Conservation (phyloP, 805 yeast genomes). For the Nakazawaea holstii region DNA sequence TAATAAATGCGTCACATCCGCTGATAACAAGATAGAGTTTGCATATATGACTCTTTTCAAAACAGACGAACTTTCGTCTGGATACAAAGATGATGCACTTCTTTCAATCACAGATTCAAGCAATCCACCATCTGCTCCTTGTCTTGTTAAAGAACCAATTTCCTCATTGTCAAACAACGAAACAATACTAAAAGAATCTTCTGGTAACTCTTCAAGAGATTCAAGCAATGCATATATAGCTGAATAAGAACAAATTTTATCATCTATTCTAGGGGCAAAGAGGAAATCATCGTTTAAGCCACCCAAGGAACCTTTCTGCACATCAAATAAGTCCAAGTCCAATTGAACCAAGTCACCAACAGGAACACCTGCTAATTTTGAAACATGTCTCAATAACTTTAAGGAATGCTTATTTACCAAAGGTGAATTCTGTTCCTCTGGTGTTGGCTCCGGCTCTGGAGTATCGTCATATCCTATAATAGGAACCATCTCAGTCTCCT, state of each 20-base stretch:
- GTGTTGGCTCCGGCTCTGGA: slow-evolving; percentile 42
- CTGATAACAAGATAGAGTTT: slow-evolving; percentile 72
- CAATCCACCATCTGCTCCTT: slow-evolving; percentile 77
- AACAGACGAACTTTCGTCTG: background rate
- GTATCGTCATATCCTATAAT: slow-evolving; percentile 53
- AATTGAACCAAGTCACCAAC: slow-evolving; percentile 61
- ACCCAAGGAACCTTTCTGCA: slow-evolving; percentile 73
- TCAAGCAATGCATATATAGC: slow-evolving; percentile 58
- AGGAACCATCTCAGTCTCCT: slow-evolving; percentile 75
- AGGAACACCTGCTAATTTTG: slow-evolving; percentile 50
- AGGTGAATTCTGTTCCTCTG: slow-evolving; percentile 59
- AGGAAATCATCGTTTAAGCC: slow-evolving; percentile 75
- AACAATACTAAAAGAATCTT: slow-evolving; percentile 48
- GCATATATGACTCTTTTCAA: slow-evolving; percentile 30
- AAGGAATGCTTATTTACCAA: slow-evolving; percentile 64
- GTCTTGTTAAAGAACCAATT: slow-evolving; percentile 73
- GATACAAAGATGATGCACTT: slow-evolving; percentile 23
- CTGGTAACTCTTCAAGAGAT: slow-evolving; percentile 13
- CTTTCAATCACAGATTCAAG: slow-evolving; percentile 61
- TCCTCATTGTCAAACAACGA: slow-evolving; percentile 79
- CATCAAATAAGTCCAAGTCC: slow-evolving; percentile 77
- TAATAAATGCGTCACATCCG: slow-evolving; percentile 78
- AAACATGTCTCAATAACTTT: slow-evolving; percentile 60
- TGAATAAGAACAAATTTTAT: slow-evolving; percentile 74
- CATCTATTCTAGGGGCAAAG: slow-evolving; percentile 81